Evolutionary conservation across 257 asterid genomes (phyloP).

Genomic region (Gentiana straminea): DNA sequence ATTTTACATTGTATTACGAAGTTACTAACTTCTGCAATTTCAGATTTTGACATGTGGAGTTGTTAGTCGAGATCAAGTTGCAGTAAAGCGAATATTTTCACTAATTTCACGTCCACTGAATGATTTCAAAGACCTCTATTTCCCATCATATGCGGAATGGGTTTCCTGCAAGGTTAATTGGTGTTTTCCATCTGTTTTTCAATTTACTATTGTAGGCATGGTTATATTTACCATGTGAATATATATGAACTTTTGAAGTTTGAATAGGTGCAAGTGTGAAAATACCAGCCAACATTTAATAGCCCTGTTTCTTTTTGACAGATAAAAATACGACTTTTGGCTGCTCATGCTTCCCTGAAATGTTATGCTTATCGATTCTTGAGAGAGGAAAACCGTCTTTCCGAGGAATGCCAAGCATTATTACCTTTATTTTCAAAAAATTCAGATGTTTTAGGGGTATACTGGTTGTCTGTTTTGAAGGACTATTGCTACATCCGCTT

Average conservation of each 20-base stretch:
- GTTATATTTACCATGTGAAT: too few relatives aligned
- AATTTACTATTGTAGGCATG: too few relatives aligned
- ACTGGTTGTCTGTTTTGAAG: slow-evolving; percentile 86
- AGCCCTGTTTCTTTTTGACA: slow-evolving; percentile 23
- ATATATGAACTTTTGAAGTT: too few relatives aligned
- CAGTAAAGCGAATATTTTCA: slow-evolving; percentile 90
- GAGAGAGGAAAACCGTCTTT: slow-evolving; percentile 52
- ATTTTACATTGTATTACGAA: slow-evolving; percentile 15
- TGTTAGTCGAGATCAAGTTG: slow-evolving; percentile 87
- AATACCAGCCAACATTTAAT: slow-evolving; percentile 13
- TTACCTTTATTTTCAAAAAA: slow-evolving; percentile 77
- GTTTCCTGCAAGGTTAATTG: slow-evolving; percentile 91
- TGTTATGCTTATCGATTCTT: slow-evolving; percentile 73
- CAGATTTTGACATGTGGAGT: slow-evolving; percentile 97
- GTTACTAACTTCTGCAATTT: slow-evolving; percentile 21
- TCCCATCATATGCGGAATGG: slow-evolving; percentile 99
- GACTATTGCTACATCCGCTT: slow-evolving; percentile 68
- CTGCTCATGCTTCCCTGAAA: slow-evolving; percentile 94
- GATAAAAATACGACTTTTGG: slow-evolving; percentile 93
- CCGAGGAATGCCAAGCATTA: slow-evolving; percentile 67
- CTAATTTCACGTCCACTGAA: slow-evolving; percentile 87
- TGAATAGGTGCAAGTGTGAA: neutral
- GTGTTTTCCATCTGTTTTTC: neutral
- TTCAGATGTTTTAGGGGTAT: slow-evolving; percentile 63
- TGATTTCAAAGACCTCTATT: slow-evolving; percentile 82